These are phyloP conservation scores for Hibiscus syriacus DNA, from an alignment of 345 rosid species.

Conservation along the genomic window DNA sequence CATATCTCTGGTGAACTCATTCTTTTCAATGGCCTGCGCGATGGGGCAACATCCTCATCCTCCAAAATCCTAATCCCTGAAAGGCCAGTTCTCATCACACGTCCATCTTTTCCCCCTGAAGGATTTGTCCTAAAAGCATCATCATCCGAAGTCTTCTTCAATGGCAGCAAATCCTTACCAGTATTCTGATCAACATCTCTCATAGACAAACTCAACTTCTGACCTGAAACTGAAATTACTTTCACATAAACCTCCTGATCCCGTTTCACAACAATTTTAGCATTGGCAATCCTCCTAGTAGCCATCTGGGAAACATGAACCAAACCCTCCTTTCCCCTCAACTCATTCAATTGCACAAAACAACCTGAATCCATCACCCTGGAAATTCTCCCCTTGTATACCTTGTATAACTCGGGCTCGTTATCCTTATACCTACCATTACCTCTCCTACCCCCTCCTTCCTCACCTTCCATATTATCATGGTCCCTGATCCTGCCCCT, in stretches of 20 bases:
- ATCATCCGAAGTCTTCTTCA: constrained; percentile 41
- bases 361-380: constrained; percentile 83
- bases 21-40: constrained; percentile 65
- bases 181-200: constrained; percentile 66
- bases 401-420: constrained; percentile 71
- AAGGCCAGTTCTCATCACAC: constrained; percentile 39
- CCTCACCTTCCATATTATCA: constrained; percentile 14
- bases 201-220: constrained; percentile 59
- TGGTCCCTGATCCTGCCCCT: constrained; percentile 22
- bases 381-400: constrained; percentile 72
- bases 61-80: constrained; percentile 56
- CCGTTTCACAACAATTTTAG: constrained; percentile 59
- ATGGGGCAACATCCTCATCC: constrained; percentile 39
- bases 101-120: constrained; percentile 41
- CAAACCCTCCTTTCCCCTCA: constrained; percentile 85
- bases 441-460: constrained; percentile 15
- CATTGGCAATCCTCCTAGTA: constrained; percentile 42
- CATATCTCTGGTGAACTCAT: constrained; percentile 86
- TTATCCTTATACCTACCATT: constrained; percentile 11
- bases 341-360: constrained; percentile 68
- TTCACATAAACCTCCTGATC: constrained; percentile 69
- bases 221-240: constrained; percentile 56
- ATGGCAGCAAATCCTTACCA: constrained; percentile 74
- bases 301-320: constrained; percentile 88
- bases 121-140: constrained; percentile 43